Evolutionary conservation across 208 protist genomes (phyloP).

Genomic region (Crithidia mellificae): DNA sequence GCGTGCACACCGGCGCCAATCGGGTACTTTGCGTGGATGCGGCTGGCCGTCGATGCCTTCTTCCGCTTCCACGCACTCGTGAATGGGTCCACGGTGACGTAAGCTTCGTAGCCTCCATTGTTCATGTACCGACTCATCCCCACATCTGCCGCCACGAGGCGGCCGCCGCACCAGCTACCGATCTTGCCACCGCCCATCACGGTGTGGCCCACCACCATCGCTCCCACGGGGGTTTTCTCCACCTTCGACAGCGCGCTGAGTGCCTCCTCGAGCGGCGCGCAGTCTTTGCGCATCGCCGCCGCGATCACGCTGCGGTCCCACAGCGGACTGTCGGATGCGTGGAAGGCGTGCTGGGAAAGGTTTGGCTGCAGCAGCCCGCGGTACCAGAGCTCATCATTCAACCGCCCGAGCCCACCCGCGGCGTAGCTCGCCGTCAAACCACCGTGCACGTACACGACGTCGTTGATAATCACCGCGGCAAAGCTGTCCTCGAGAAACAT

Average conservation of each 20-base stretch:
- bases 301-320: conserved; percentile 39
- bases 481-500: conserved; percentile 46
- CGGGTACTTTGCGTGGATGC: conserved; percentile 25
- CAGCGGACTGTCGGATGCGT: conserved; percentile 32
- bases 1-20: conserved; percentile 9
- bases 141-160: conserved; percentile 30
- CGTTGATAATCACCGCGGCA: conserved; percentile 22
- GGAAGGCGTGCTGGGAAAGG: conserved; percentile 19
- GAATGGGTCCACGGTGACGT: conserved; percentile 14
- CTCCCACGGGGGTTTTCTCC: conserved; percentile 28
- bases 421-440: conserved; percentile 44
- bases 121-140: conserved; percentile 40
- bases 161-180: conserved; percentile 16
- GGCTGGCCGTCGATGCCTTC: background rate
- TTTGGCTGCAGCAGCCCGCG: background rate
- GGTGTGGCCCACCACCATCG: conserved; percentile 72
- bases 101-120: conserved; percentile 36
- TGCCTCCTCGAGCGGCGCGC: conserved; percentile 33
- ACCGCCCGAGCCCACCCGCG: conserved; percentile 18
- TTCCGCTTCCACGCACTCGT: background rate
- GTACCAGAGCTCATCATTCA: conserved; percentile 44
- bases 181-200: conserved; percentile 23
- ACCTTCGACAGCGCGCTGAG: conserved; percentile 34
- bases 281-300: conserved; percentile 32
- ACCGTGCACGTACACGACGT: conserved; percentile 68